phyloP scores from a whole-genome alignment of 768 basidiomycete genomes.

The Lactarius evosmus region DNA sequence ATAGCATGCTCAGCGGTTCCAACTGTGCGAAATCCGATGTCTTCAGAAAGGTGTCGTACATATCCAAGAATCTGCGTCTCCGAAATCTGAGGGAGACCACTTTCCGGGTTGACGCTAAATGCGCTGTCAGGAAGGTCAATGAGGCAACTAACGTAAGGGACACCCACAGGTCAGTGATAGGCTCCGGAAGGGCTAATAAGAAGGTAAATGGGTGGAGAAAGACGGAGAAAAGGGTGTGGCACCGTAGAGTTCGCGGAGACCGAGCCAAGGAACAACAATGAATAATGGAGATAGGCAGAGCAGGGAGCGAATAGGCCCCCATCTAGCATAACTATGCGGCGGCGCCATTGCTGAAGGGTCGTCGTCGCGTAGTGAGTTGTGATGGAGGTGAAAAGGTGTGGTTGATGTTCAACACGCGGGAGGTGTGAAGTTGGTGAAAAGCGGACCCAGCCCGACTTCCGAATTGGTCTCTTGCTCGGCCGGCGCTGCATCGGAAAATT shows the following conservation, averaged over 20 bases:
- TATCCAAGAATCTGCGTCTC: slow-evolving; percentile 63
- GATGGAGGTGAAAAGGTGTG: not conserved
- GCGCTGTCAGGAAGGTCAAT: not conserved
- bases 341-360: not conserved
- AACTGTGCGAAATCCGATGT: slow-evolving; percentile 87
- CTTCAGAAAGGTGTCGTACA: slow-evolving; percentile 71
- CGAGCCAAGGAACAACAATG: slow-evolving; percentile 44
- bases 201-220: not conserved
- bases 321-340: slow-evolving; percentile 27
- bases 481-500: not conserved
- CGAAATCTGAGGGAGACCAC: slow-evolving; percentile 64
- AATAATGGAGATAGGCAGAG: slow-evolving; percentile 53
- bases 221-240: not conserved
- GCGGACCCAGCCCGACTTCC: not conserved
- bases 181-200: slow-evolving; percentile 26
- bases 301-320: slow-evolving; percentile 58
- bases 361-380: not conserved
- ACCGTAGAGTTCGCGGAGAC: slow-evolving; percentile 39
- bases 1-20: slow-evolving; percentile 85
- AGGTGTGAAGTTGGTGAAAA: not conserved
- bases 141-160: not conserved
- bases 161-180: slow-evolving; percentile 24
- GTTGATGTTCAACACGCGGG: not conserved
- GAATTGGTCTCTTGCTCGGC: not conserved
- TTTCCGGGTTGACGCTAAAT: slow-evolving; percentile 45